These are phyloP conservation scores for Diversispora epigaea DNA, from an alignment of 192 early-diverging fungal species.

Conservation along the genomic window DNA sequence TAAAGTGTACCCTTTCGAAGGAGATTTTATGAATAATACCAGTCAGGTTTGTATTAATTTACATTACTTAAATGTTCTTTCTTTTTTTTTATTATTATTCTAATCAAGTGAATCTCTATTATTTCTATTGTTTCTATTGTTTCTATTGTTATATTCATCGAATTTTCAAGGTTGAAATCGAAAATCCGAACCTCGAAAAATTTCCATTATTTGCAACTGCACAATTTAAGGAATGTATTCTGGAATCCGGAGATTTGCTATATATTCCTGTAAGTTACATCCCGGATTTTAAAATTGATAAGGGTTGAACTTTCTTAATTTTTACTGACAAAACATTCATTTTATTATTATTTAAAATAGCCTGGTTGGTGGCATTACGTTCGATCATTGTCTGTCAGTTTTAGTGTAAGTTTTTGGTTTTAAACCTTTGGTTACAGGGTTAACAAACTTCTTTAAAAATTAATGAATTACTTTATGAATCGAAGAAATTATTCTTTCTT, in stretches of 20 bases:
- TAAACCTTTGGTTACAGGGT: constrained; percentile 35
- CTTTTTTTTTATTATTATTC: no score
- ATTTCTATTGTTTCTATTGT: neutral
- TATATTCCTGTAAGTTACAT: constrained; percentile 78
- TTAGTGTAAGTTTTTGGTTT: constrained; percentile 92
- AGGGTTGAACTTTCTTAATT: neutral
- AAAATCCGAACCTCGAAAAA: constrained; percentile 51
- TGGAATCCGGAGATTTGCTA: constrained; percentile 75
- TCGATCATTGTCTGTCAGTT: constrained; percentile 67
- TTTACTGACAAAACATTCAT: constrained; percentile 12
- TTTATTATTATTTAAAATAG: constrained; percentile 40
- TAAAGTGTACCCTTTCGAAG: constrained; percentile 63
- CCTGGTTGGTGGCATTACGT: constrained; percentile 92
- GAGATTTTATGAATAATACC: constrained; percentile 66
- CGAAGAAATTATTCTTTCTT: neutral
- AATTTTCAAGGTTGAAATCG: constrained; percentile 61
- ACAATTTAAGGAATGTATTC: constrained; percentile 64
- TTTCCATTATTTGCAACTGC: constrained; percentile 62
- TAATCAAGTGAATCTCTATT: no score
- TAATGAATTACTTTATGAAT: neutral
- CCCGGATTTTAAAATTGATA: neutral
- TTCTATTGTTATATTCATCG: neutral
- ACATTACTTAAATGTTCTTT: no score
- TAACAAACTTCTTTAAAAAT: no score
- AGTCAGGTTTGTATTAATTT: constrained; percentile 51